Percentiles rank a stretch among this genome's conserved stretches.
These are phyloP conservation scores for Adansonia digitata DNA, from an alignment of 345 rosid genomes.

Conservation along the genomic window DNA sequence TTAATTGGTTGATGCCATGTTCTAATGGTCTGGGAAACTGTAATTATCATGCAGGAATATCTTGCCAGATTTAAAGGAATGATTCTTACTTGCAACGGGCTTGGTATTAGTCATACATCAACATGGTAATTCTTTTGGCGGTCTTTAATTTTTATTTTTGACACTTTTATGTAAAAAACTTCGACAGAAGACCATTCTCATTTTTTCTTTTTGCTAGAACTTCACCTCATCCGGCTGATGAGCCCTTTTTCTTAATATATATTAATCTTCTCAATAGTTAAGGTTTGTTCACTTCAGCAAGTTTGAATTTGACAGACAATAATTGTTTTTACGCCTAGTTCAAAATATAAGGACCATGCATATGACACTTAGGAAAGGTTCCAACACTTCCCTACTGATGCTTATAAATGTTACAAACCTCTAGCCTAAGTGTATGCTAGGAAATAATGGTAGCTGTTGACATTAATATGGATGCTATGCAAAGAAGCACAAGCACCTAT, in stretches of 20 bases:
- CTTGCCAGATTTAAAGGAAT: constrained; percentile 87
- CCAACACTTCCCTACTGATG: background rate
- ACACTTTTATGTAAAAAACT: background rate
- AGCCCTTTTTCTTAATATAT: background rate
- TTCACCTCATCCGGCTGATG: background rate
- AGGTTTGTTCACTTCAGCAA: constrained; percentile 3
- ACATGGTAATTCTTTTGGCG: constrained; percentile 38
- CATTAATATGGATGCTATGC: background rate
- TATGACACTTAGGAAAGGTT: background rate
- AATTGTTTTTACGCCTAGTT: background rate
- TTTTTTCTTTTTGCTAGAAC: background rate
- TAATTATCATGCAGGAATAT: constrained; percentile 51
- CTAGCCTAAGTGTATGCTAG: background rate
- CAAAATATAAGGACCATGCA: background rate
- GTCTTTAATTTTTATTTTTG: background rate
- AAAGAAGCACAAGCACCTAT: background rate
- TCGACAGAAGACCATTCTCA: background rate
- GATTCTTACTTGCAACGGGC: constrained; percentile 88
- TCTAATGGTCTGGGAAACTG: constrained; percentile 8
- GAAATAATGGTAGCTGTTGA: background rate
- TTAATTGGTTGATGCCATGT: background rate
- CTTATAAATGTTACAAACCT: background rate
- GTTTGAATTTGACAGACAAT: background rate
- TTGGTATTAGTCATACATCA: constrained; percentile 66
- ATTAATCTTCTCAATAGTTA: background rate